phyloP scores from a whole-genome alignment of 371 early-diverging fungal genomes.

The Blakeslea trispora region DNA sequence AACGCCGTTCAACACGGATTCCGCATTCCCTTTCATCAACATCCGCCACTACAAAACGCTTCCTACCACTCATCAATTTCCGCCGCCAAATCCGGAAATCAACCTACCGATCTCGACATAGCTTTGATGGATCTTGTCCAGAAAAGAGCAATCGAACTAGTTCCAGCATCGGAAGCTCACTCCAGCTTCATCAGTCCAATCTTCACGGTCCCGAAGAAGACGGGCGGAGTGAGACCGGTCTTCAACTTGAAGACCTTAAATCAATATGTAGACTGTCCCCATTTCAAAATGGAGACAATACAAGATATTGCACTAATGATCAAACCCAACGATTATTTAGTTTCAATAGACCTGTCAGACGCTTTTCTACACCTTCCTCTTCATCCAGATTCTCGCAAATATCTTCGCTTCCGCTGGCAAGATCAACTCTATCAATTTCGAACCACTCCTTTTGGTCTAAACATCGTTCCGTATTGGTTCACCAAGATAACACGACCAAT shows the following conservation, averaged over 20 bases:
- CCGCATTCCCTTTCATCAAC: too few species aligned
- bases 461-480: too few species aligned
- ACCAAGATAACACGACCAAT: too few species aligned
- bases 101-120: slow-evolving; percentile 1
- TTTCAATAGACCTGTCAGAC: slow-evolving; percentile 34
- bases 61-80: too few species aligned
- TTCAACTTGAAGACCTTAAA: slow-evolving; percentile 28
- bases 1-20: too few species aligned
- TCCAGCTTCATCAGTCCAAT: slow-evolving; percentile 22
- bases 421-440: slow-evolving; percentile 47
- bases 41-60: too few species aligned
- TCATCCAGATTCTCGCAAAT: slow-evolving; percentile 22
- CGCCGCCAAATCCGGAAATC: too few species aligned
- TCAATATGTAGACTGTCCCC: slow-evolving; percentile 11
- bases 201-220: slow-evolving; percentile 30
- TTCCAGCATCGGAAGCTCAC: background rate
- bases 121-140: slow-evolving; percentile 23
- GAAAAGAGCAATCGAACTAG: slow-evolving; percentile 31
- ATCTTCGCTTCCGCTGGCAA: slow-evolving; percentile 48
- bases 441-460: too few species aligned
- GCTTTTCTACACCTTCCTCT: slow-evolving; percentile 31
- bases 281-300: slow-evolving; percentile 40
- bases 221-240: slow-evolving; percentile 25
- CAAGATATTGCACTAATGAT: slow-evolving; percentile 23
- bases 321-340: slow-evolving; percentile 26